Evolutionary conservation across 306 rosid species (phyloP).

Genomic region (Echinosophora koreensis): DNA sequence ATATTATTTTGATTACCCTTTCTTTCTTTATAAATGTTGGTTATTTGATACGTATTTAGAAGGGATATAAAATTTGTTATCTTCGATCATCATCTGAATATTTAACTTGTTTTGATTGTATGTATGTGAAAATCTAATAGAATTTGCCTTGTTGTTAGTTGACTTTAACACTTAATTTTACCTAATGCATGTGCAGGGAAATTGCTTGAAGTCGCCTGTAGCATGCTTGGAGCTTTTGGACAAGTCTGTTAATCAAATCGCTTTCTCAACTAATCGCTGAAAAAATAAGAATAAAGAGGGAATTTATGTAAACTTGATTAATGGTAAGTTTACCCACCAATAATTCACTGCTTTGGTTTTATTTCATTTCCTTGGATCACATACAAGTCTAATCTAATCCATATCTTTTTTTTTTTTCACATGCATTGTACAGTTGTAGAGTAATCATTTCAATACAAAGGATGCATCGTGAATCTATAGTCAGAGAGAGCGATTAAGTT

Average conservation of each 20-base stretch:
- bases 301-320: constrained; percentile 60
- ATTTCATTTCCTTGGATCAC: constrained; percentile 16
- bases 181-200: constrained; percentile 70
- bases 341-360: constrained; percentile 18
- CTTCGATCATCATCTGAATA: constrained; percentile 23
- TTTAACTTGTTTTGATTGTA: not conserved
- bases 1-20: constrained; percentile 6
- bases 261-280: constrained; percentile 59
- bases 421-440: constrained; percentile 69
- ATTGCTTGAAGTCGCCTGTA: constrained; percentile 82
- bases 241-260: constrained; percentile 63
- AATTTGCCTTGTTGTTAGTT: constrained; percentile 44
- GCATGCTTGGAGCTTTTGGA: constrained; percentile 83
- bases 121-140: constrained; percentile 26
- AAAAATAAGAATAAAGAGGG: constrained; percentile 49
- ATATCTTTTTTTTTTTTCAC: not conserved
- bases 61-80: constrained; percentile 22
- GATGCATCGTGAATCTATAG: constrained; percentile 56
- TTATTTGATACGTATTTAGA: constrained; percentile 12
- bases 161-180: constrained; percentile 50
- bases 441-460: constrained; percentile 58
- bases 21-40: constrained; percentile 30
- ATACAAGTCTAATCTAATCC: constrained; percentile 19
- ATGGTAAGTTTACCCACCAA: constrained; percentile 62
- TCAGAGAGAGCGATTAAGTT: constrained; percentile 56